Evolutionary conservation across 2,329 filamentous ascomycete genomes (phyloP), one percentile per base, ranked within the genome.

Genomic region (Trichoderma hamatum): DNA sequence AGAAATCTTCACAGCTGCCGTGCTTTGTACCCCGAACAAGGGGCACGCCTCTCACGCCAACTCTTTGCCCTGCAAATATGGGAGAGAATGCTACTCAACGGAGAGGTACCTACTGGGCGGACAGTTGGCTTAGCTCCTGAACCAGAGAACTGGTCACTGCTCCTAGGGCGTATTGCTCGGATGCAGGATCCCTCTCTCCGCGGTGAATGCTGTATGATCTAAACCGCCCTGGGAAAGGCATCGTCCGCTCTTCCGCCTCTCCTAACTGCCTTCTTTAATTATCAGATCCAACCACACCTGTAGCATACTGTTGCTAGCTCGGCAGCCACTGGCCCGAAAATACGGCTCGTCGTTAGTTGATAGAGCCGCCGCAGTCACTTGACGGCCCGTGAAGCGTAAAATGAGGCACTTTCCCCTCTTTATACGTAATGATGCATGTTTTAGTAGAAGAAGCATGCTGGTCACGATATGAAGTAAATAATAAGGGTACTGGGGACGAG

Each of bases 121-220:
- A 28, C 49, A 30, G 26, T 49, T 49, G 52, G 26, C 46, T 52
- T 58, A 49, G 21, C 62, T 14, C 43, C 52, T 58, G 63, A 58
- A 49, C 63, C 36, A 66, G 32, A 34, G n/a, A 66, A 56, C 52
- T 52, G 52, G 63, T 58, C 46, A 28, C n/a, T 46, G 52, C 51
- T 16, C 21, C 21, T 30, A 19, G 26, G 51, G 32, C 46, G 36
- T 34, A 30, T 19, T 58, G 26, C n/a, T 28, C 63, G 63, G 63
- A 32, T 66, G 43, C 52, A 13, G 56, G 36, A 66, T 49, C 19
- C 63, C 55, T 39, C 46, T 66, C 52, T 66, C 63, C 63, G 52
- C 63, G 63, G 52, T n/a, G 26, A 11, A 46, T 16, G n/a, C 49
- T 28, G 52, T 28, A 19, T 56, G 39, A 16, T 54, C 62, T 65